Base-by-base conservation (phyloP, 192 early-diverging fungal genomes). In the Mortierella antarctica region DNA sequence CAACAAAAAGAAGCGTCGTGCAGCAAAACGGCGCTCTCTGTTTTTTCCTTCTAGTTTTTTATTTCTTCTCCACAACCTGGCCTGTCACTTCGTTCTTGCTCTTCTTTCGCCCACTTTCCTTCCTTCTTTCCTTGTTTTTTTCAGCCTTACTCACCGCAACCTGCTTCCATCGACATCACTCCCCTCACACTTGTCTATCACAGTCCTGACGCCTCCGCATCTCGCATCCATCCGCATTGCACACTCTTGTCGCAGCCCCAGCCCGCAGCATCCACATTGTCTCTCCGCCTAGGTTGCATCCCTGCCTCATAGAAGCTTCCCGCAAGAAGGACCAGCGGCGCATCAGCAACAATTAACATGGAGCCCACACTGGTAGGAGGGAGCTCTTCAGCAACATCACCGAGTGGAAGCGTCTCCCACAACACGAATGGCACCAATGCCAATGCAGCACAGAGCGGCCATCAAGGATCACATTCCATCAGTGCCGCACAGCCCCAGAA, bases 401-500 rank as follows among this genome's bases (percentile, higher is more conserved):
- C 58, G 39, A 47, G 57, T 6, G 42, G 63, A n/a, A 39, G 41
- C 65, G 56, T n/a, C 55, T 7, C 56, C 47, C 54, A 41, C 56
- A 55, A 14, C 40, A 59, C 17, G 15, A 61, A 59, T 12, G 12
- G 40, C 57, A 49, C 6, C 52, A 41, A 4, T 14, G 17, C 20
- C 57, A 9, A 13, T 17, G 1, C 13, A 50, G 5, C 44, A 17
- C 56, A 57, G 47, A 50, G 2, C 12, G 40, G 14, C 46, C 65
- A 14, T 6, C 62, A 57, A 31, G 67, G 67, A 49, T 52, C 77
- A 40, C 59, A 67, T 55, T 44, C 77, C 20, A 61, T 51, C 70
- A 46, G 39, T 20, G 23, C 77, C n/a, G 59, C 63, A 51, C 48
- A 67, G 31, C 45, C 69, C 7, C 57, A 45, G 7, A 13, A 52